phyloP scores from a whole-genome alignment of 2,329 filamentous ascomycete species.

The Cercospora zeae-maydis region DNA sequence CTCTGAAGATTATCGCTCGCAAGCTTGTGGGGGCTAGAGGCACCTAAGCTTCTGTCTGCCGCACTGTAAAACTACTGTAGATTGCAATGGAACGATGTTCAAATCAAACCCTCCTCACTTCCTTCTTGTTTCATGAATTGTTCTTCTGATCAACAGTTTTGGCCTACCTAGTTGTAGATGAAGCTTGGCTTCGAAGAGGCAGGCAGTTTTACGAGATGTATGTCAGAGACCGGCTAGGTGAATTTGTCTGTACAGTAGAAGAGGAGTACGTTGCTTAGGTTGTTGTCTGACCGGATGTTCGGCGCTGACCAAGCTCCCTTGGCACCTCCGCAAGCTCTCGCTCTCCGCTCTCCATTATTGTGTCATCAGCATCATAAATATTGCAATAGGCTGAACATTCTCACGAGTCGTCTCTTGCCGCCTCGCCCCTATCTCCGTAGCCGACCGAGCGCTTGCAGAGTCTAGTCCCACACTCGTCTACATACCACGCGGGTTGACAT shows the following conservation, averaged over 20 bases:
- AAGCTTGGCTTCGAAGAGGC: not conserved
- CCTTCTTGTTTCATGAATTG: not conserved
- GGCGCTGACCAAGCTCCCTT: not conserved
- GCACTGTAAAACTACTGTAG: not conserved
- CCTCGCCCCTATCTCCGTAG: not conserved
- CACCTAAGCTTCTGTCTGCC: not conserved
- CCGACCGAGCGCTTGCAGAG: not conserved
- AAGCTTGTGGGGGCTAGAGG: not conserved
- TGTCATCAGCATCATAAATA: not conserved
- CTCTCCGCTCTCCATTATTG: not conserved
- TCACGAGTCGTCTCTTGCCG: not conserved
- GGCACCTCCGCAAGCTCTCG: not conserved
- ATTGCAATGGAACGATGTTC: not conserved
- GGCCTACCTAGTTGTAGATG: not conserved
- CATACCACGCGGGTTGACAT: not conserved
- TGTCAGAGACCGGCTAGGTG: not conserved
- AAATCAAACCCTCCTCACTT: not conserved
- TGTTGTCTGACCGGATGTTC: not conserved
- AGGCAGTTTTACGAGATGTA: not conserved
- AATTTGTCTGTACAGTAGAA: not conserved
- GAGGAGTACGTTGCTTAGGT: not conserved
- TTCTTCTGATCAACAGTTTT: too few relatives aligned
- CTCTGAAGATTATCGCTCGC: too few relatives aligned
- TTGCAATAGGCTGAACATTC: not conserved
- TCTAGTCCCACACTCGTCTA: not conserved